Evolutionary conservation across 2,329 filamentous ascomycete genomes (phyloP), one percentile per base, ranked within the genome.

Genomic region (Allantophomopsis lycopodina): DNA sequence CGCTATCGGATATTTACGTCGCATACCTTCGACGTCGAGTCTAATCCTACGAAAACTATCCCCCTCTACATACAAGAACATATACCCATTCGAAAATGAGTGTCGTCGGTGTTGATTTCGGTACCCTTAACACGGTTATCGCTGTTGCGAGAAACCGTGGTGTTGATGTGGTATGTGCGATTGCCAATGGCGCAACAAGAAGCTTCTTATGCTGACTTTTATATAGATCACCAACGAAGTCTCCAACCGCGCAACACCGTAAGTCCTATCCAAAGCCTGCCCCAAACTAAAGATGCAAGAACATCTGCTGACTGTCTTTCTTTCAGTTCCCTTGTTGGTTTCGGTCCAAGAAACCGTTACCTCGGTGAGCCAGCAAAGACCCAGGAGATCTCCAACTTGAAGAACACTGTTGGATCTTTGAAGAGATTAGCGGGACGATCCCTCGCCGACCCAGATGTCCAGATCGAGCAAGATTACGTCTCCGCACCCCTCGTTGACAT

Each of bases 311-410:
- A 53, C 42, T 35, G 35, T 42, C 28, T 44, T 39, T 32, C 36
- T 38, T 42, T 40, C 55, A 93, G 88, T 46, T 87, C 91, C 46
- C 72, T 98, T 50, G 91, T 98, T 55, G 88, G 86, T 56, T 98
- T 98, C 64, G 86, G 87, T 44, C 82, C 86, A 60, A 94, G 94
- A 69, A 79, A 76, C 63, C 83, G 91, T 69, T 94, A 93, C 61
- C 75, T 98, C 49, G 91, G 91, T 50, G 91, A 98, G 69, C 65
- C 84, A 42, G 91, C 91, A 52, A 96, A 96, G 77, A 96, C 89
- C 51, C 89, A 95, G 68, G 91, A 98, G 68, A 93, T 94, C 60
- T 94, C 89, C 58, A 98, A 98, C 73, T 78, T 96, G 57, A 98
- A 96, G 73, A 98, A 98, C 75, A 98, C 91, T 51, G 84, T 98